Evolutionary conservation across 495 filamentous ascomycete species (phyloP).

Genomic region (Cercophora sp.): DNA sequence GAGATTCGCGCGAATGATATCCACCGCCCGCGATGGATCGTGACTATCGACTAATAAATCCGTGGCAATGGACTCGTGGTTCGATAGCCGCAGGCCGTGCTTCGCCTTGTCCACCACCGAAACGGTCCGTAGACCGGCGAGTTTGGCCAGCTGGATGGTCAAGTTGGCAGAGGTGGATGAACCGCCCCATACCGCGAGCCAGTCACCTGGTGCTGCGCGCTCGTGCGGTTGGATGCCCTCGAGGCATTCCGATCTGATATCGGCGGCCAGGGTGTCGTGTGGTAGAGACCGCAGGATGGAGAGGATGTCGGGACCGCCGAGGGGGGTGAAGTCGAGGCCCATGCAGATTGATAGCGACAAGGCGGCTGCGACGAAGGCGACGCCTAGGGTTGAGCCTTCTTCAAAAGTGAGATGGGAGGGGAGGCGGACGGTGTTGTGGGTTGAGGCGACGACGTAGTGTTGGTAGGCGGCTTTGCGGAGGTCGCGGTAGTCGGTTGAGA

Average conservation of each 20-base stretch:
- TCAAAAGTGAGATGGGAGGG: constrained; percentile 45
- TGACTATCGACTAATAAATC: constrained; percentile 62
- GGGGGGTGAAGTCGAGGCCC: constrained; percentile 53
- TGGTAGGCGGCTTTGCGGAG: constrained; percentile 66
- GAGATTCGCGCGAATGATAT: constrained; percentile 55
- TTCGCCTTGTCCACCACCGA: constrained; percentile 58
- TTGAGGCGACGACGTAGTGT: constrained; percentile 59
- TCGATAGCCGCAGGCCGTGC: constrained; percentile 52
- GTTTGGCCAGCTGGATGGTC: constrained; percentile 57
- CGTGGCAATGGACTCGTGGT: constrained; percentile 38
- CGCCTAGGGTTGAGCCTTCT: constrained; percentile 56
- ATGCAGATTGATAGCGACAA: constrained; percentile 58
- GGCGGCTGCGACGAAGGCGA: constrained; percentile 59
- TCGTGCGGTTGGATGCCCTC: constrained; percentile 39
- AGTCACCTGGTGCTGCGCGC: constrained; percentile 50
- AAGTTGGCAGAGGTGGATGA: constrained; percentile 60
- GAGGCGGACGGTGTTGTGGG: constrained; percentile 60
- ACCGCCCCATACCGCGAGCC: constrained; percentile 67
- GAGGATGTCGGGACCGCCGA: constrained; percentile 52
- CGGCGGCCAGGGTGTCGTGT: constrained; percentile 40
- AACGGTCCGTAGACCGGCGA: constrained; percentile 55
- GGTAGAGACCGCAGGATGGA: constrained; percentile 37
- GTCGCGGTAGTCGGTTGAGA: constrained; percentile 69
- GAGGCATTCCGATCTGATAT: constrained; percentile 54
- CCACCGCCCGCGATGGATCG: constrained; percentile 53